Conservation (phyloP, 2,329 filamentous ascomycete genomes). For the Didymella keratinophila region DNA sequence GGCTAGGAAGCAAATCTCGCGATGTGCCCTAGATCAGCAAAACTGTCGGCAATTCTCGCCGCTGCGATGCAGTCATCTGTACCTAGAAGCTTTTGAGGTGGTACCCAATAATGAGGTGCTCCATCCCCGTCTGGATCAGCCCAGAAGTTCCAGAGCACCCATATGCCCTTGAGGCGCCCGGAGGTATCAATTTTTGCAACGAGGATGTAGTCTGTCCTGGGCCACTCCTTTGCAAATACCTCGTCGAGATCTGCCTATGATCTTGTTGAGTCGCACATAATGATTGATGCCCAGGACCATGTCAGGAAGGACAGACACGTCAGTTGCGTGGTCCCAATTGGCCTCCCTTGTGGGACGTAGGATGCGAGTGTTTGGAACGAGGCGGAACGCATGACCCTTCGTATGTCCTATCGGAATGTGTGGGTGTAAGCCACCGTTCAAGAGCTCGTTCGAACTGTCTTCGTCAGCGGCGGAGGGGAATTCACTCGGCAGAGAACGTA, state of each 20-base stretch:
- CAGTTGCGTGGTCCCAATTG: background rate
- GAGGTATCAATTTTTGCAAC: background rate
- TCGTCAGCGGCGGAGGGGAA: background rate
- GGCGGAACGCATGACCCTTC: background rate
- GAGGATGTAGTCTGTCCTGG: background rate
- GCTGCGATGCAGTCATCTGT: background rate
- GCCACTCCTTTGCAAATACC: background rate
- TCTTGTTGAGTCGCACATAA: background rate
- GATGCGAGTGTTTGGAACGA: background rate
- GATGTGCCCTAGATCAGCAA: background rate
- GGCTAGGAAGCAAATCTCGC: background rate
- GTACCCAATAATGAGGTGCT: background rate
- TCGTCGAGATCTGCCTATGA: background rate
- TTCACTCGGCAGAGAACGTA: background rate
- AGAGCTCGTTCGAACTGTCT: background rate
- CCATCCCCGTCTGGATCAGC: background rate
- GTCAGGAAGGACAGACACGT: background rate
- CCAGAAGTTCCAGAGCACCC: background rate
- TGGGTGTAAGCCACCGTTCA: background rate
- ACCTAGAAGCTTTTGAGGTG: background rate
- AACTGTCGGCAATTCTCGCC: background rate
- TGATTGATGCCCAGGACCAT: background rate
- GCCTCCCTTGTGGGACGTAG: background rate
- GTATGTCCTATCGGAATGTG: background rate
- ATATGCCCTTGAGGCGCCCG: background rate